A percentile compares a stretch with the other conserved stretches of the same genome.
Conservation (phyloP, 257 asterid genomes). For the Penstemon eatonii region DNA sequence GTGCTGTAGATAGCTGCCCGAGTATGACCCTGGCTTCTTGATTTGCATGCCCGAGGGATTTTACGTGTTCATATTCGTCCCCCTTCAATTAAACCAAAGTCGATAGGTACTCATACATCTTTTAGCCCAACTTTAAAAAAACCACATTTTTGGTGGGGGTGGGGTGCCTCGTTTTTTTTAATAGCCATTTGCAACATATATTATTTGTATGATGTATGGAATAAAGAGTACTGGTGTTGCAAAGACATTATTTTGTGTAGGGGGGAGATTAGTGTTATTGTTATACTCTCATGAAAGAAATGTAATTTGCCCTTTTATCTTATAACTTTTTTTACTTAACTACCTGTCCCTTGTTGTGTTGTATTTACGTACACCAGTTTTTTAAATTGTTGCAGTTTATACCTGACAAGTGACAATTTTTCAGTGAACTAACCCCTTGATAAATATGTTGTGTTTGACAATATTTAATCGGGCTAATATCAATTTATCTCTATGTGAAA, state of each 20-base stretch:
- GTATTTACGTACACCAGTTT: no score
- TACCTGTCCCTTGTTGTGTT: no score
- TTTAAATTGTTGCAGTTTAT: no score
- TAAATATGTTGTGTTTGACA: no score
- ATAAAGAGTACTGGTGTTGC: not conserved
- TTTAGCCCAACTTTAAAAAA: not conserved
- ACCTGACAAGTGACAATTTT: no score
- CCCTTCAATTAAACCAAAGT: not conserved
- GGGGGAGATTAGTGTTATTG: not conserved
- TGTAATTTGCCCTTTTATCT: no score
- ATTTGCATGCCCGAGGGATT: conserved; percentile 12
- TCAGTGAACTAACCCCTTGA: no score
- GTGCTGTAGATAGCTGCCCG: conserved; percentile 84
- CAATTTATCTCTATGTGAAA: no score
- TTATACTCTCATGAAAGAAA: not conserved
- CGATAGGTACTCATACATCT: conserved; percentile 10
- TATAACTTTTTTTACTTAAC: no score
- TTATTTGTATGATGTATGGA: not conserved
- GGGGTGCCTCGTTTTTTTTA: not conserved
- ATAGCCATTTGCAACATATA: not conserved
- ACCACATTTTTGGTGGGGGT: not conserved
- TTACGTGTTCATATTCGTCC: not conserved
- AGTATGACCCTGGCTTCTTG: conserved; percentile 65
- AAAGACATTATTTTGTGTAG: not conserved
- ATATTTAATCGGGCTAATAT: no score